Evolutionary conservation across 805 yeast species (phyloP).

Genomic region (Clavispora vitiphila): DNA sequence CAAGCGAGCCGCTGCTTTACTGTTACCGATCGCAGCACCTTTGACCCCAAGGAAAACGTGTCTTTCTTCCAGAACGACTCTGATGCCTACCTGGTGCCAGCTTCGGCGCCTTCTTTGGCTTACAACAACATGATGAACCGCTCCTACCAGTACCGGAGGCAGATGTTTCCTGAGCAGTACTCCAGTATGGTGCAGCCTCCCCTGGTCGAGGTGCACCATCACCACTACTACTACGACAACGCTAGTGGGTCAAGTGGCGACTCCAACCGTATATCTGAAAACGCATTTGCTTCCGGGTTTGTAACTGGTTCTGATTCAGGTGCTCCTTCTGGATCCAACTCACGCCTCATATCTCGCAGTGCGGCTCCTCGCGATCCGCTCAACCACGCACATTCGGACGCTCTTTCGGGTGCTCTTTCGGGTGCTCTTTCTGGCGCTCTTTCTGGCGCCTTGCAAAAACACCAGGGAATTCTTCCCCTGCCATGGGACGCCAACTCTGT

Average conservation of each 20-base stretch:
- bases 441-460: background rate
- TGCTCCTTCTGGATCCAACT: background rate
- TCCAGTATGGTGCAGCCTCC: too few relatives aligned
- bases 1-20: background rate
- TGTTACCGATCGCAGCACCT: background rate
- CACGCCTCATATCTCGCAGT: too few relatives aligned
- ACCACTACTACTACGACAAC: slow-evolving; percentile 35
- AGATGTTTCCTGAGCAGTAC: slow-evolving; percentile 2
- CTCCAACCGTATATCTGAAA: too few relatives aligned
- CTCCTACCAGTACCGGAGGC: slow-evolving; percentile 13
- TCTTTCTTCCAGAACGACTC: background rate
- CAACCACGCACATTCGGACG: too few relatives aligned
- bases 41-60: background rate
- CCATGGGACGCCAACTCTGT: slow-evolving; percentile 54
- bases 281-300: too few relatives aligned
- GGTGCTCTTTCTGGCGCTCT: too few relatives aligned
- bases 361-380: too few relatives aligned
- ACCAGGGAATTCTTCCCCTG: slow-evolving; percentile 37
- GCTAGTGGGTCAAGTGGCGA: too few relatives aligned
- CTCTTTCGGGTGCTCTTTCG: too few relatives aligned
- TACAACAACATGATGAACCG: slow-evolving; percentile 7
- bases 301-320: background rate
- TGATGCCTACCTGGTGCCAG: background rate
- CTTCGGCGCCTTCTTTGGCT: background rate
- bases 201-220: slow-evolving; percentile 40